Percentiles rank a stretch among this genome's conserved stretches.
Evolutionary conservation across 1,284 basidiomycete genomes (phyloP).

Genomic region (Ganoderma lingzhi): DNA sequence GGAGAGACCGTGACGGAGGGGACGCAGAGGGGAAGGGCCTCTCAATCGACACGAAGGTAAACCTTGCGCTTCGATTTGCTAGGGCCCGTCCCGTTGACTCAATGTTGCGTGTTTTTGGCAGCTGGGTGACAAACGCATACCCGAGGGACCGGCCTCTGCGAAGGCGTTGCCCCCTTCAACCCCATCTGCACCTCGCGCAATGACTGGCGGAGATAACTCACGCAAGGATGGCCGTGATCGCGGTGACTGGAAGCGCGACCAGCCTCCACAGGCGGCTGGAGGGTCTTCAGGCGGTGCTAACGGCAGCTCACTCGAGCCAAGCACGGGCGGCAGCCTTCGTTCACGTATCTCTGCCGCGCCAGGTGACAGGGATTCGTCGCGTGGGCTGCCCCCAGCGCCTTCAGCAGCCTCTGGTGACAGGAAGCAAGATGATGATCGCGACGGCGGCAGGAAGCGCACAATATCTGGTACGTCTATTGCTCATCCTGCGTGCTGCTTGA

Average conservation of each 20-base stretch:
- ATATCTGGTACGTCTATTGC: constrained; percentile 59
- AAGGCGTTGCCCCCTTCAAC: constrained; percentile 64
- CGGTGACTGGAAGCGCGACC: constrained; percentile 39
- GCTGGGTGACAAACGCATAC: constrained; percentile 63
- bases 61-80: constrained; percentile 19
- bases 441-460: constrained; percentile 69
- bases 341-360: constrained; percentile 56
- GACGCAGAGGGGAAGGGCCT: constrained; percentile 54
- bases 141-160: constrained; percentile 55
- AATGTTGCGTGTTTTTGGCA: constrained; percentile 32
- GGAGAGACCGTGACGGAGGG: constrained; percentile 64
- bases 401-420: constrained; percentile 24
- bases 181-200: constrained; percentile 77
- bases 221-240: constrained; percentile 41
- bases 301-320: constrained; percentile 25
- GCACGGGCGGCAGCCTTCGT: constrained; percentile 57
- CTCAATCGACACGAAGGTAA: constrained; percentile 64
- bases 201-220: constrained; percentile 48
- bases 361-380: constrained; percentile 55
- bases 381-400: constrained; percentile 48
- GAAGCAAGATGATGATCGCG: constrained; percentile 65
- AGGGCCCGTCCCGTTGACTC: background rate
- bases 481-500: background rate
- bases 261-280: constrained; percentile 28
- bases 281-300: constrained; percentile 24